These are phyloP conservation scores for Psilocybe azurescens DNA, from an alignment of 768 basidiomycete genomes.

Conservation along the genomic window DNA sequence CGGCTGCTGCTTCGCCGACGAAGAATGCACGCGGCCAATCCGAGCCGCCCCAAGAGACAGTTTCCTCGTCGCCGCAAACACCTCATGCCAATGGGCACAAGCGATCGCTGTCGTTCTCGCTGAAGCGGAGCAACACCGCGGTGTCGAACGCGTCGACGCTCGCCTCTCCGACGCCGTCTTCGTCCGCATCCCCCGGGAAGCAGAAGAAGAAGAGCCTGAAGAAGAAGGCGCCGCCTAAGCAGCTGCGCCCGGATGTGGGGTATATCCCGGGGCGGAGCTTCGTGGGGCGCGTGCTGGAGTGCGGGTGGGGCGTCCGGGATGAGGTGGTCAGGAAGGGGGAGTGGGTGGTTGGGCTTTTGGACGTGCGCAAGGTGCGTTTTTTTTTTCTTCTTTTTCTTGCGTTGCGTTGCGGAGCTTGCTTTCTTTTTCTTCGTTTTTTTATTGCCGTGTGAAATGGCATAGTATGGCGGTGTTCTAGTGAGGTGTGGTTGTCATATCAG, in stretches of 20 bases:
- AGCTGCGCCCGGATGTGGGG: conserved; percentile 50
- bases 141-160: conserved; percentile 11
- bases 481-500: no score
- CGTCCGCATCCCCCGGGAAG: conserved; percentile 5
- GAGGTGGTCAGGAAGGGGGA: conserved; percentile 77
- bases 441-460: background rate
- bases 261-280: conserved; percentile 90
- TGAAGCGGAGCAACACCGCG: conserved; percentile 25
- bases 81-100: conserved; percentile 6
- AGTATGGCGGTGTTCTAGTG: no score
- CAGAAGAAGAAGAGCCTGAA: conserved; percentile 4
- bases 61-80: background rate
- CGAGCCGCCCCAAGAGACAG: background rate
- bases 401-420: background rate
- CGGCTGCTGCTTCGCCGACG: background rate
- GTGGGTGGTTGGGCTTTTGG: conserved; percentile 84
- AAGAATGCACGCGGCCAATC: background rate
- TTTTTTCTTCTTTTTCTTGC: conserved; percentile 8
- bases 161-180: background rate
- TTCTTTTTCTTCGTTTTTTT: conserved; percentile 6
- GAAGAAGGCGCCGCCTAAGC: conserved; percentile 18
- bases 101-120: conserved; percentile 23
- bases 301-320: conserved; percentile 79
- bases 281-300: conserved; percentile 82
- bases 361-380: conserved; percentile 74